Base-by-base conservation (phyloP, 106 monocot genomes). In the Hemerocallis citrina region DNA sequence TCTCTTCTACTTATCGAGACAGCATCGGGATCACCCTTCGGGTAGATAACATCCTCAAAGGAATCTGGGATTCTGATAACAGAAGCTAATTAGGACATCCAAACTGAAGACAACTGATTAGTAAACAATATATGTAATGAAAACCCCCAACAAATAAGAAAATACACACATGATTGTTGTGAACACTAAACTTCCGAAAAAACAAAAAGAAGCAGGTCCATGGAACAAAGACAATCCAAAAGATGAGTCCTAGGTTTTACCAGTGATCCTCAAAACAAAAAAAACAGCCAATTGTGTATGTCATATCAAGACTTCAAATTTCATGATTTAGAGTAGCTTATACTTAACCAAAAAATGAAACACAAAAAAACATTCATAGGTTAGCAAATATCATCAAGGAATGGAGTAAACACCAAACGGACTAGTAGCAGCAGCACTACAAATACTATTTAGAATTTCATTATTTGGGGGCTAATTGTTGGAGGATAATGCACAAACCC, bases 21-120 rank as follows among this genome's bases (percentile, higher is more conserved):
- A 70, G 96, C 96, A 82, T 96, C 96, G 58, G 91, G 81, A 80
- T 96, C 96, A 60, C 91, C 96, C 57, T 82, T 81, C 27, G 96
- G 91, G 61, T 87, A 96, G 35, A 96, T 74, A 55, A 96, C 75
- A 69, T 91, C 96, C 52, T 84, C 91, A 81, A 81, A 81, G 49
- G 73, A 57, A 51, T 77, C 66, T 55, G 47, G 30, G 25, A 72
- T 77, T 56, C 86, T 89, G 75, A 49, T 37, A 23, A 66, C 32
- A 23, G 23, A 30, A n/a, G n/a, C n/a, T n/a, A n/a, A n/a, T n/a
- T n/a, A n/a, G n/a, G n/a, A n/a, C n/a, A n/a, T n/a, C n/a, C n/a
- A n/a, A n/a, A n/a, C n/a, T n/a, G n/a, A n/a, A n/a, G 51, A 73
- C 44, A 48, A 14, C 13, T 48, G 25, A 47, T 52, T 2, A 52